Evolutionary conservation across 805 yeast genomes (phyloP).

Genomic region (Sungouiozyma intestinalis): DNA sequence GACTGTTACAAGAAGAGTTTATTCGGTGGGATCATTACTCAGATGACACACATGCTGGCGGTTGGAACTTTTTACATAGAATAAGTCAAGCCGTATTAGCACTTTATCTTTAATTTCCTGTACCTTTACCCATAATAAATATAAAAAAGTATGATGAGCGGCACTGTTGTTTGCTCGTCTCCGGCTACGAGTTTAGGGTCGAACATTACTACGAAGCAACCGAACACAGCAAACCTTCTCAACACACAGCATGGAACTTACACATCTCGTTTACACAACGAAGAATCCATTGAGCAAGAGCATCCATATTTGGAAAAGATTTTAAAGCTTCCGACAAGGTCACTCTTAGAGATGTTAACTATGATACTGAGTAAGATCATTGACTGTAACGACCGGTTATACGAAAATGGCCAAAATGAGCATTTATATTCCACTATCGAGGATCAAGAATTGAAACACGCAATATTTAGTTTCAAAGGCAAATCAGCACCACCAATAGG

Average conservation of each 20-base stretch:
- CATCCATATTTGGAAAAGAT: constrained; percentile 34
- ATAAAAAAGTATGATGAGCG: too few relatives aligned
- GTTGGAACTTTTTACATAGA: too few relatives aligned
- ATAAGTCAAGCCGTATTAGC: too few relatives aligned
- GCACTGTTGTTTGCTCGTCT: background rate
- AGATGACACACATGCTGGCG: too few relatives aligned
- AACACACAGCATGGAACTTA: too few relatives aligned
- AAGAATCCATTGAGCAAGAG: too few relatives aligned
- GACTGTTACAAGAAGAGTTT: too few relatives aligned
- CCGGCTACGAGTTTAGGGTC: background rate
- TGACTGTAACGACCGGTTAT: constrained; percentile 78
- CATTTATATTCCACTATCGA: background rate
- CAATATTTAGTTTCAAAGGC: constrained; percentile 85
- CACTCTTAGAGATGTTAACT: constrained; percentile 73
- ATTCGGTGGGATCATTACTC: too few relatives aligned
- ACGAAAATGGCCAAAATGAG: constrained; percentile 16
- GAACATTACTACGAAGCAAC: background rate
- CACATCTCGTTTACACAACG: too few relatives aligned
- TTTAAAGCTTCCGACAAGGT: constrained; percentile 73
- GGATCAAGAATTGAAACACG: constrained; percentile 4
- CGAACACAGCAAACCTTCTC: too few relatives aligned
- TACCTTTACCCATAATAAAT: too few relatives aligned
- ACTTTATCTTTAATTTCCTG: too few relatives aligned
- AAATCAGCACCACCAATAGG: constrained; percentile 94
- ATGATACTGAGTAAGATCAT: constrained; percentile 77